Evolutionary conservation across 2,329 filamentous ascomycete genomes (phyloP).

Genomic region (Gaeumannomyces sp.): DNA sequence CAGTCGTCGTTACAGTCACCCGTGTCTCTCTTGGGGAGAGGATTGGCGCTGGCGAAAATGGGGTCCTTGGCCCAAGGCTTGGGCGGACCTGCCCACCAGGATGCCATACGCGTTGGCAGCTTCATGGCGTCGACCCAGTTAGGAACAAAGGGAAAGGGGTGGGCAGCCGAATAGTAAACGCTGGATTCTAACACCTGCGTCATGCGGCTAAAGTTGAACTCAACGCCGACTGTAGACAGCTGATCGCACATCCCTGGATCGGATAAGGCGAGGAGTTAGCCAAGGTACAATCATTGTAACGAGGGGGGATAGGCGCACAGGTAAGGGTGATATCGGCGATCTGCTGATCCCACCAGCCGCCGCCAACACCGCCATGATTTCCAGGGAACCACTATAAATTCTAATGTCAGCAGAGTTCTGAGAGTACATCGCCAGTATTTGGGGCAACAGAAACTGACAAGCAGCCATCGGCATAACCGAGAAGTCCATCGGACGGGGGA

Average conservation of each 20-base stretch:
- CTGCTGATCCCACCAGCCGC: conserved; percentile 44
- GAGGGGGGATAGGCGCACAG: conserved; percentile 17
- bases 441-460: no score
- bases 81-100: not conserved
- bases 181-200: conserved; percentile 20
- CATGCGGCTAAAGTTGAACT: conserved; percentile 34
- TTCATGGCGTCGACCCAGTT: not conserved
- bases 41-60: conserved; percentile 20
- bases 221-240: conserved; percentile 25
- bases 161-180: conserved; percentile 25
- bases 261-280: not conserved
- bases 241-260: conserved; percentile 28
- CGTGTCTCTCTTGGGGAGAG: conserved; percentile 17
- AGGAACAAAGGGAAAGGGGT: conserved; percentile 25
- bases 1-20: conserved; percentile 16
- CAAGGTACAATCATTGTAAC: not conserved
- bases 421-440: no score
- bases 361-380: conserved; percentile 56
- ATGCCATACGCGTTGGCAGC: not conserved
- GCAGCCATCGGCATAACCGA: no score
- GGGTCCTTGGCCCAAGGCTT: conserved; percentile 21
- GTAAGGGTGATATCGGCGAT: conserved; percentile 26
- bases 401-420: not conserved
- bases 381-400: conserved; percentile 50
- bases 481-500: no score